A percentile compares a stretch with the other conserved stretches of the same genome.
These are phyloP conservation scores for Ulota crispa DNA, from an alignment of 225 moss, liverwort and hornwort genomes.

Conservation along the genomic window DNA sequence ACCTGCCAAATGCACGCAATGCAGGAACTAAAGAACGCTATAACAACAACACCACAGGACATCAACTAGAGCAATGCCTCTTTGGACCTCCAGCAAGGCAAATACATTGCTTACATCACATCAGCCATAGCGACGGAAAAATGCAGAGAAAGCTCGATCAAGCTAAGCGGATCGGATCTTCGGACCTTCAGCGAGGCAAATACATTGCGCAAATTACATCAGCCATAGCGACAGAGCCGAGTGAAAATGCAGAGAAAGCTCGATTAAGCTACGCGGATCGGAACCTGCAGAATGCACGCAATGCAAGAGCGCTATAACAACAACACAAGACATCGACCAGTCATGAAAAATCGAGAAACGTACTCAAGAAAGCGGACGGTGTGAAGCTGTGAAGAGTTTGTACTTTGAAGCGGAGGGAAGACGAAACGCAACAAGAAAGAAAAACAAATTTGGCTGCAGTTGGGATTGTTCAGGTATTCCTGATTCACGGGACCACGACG, in stretches of 20 bases:
- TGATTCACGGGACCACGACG: background rate
- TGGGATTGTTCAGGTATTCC: background rate
- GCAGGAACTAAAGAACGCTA: background rate
- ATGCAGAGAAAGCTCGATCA: conserved; percentile 11
- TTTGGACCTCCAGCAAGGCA: background rate
- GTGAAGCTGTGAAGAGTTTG: background rate
- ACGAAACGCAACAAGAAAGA: background rate
- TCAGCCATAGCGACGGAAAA: background rate
- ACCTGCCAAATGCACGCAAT: conserved; percentile 11
- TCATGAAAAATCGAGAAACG: background rate
- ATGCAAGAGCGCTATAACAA: background rate
- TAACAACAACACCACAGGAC: background rate
- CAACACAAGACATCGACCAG: background rate
- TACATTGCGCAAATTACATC: conserved; percentile 1
- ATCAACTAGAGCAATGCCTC: background rate
- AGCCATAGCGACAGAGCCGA: background rate
- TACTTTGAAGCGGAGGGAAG: background rate
- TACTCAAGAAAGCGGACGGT: background rate
- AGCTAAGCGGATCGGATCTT: background rate
- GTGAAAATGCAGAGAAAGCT: background rate
- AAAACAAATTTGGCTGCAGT: background rate
- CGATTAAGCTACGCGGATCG: conserved; percentile 13
- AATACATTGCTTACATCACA: conserved; percentile 6
- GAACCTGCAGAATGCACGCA: conserved; percentile 8
- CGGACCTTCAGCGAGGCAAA: background rate